Conservation (phyloP, 139 green algal species). For the Eudorina sp. region DNA sequence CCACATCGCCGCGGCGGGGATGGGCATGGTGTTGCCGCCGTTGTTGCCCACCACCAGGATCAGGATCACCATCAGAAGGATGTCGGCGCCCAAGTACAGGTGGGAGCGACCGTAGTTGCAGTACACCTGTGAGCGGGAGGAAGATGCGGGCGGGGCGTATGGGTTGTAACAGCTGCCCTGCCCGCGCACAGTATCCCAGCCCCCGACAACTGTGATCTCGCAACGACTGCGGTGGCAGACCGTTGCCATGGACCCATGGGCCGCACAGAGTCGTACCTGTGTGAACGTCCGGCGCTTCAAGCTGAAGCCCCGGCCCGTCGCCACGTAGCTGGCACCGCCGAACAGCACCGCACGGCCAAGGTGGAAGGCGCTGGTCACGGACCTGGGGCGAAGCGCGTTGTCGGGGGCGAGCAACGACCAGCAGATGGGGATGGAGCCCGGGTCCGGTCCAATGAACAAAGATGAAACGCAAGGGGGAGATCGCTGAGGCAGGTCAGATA, state of each 20-base stretch:
- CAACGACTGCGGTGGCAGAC: no score
- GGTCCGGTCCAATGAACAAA: no score
- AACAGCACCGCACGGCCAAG: constrained; percentile 77
- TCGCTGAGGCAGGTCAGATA: no score
- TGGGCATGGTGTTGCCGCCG: constrained; percentile 6
- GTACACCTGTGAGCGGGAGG: constrained; percentile 36
- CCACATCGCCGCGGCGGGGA: constrained; percentile 66
- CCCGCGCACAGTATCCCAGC: no score
- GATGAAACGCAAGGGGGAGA: no score
- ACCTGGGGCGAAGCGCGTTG: not conserved
- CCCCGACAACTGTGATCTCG: no score
- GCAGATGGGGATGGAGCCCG: no score
- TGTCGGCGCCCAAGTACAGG: constrained; percentile 76
- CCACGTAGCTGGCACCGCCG: constrained; percentile 82
- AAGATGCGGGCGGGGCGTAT: no score
- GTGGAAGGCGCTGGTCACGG: constrained; percentile 70
- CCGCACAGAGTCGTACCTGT: constrained; percentile 59
- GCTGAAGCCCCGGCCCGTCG: constrained; percentile 86
- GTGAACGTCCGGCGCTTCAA: constrained; percentile 78
- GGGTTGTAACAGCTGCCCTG: no score
- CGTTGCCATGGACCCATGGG: no score
- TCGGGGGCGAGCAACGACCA: no score
- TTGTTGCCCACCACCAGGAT: constrained; percentile 45
- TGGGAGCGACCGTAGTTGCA: constrained; percentile 70
- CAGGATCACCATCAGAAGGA: constrained; percentile 74